A percentile compares a stretch with the other conserved stretches of the same genome.
These are phyloP conservation scores for Lentithecium fluviatile DNA, from an alignment of 495 filamentous ascomycete species.

Conservation along the genomic window DNA sequence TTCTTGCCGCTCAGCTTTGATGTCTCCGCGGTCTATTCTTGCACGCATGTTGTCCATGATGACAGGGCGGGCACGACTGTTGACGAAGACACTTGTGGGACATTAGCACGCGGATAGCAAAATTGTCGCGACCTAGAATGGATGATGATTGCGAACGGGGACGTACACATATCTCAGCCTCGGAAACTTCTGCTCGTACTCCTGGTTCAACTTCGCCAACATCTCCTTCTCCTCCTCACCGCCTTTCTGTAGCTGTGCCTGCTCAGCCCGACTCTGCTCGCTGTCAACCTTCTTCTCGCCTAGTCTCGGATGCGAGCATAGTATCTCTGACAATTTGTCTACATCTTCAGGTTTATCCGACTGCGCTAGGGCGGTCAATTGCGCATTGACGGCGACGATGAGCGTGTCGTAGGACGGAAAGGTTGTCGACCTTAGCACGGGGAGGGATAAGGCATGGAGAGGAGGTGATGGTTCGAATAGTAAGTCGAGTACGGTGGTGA, in stretches of 20 bases:
- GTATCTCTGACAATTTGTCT: constrained; percentile 63
- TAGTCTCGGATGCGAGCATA: constrained; percentile 84
- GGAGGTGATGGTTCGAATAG: constrained; percentile 84
- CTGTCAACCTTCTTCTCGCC: constrained; percentile 78
- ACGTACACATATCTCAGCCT: constrained; percentile 80
- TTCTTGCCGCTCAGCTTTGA: constrained; percentile 65
- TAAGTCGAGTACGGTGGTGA: constrained; percentile 66
- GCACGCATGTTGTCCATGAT: constrained; percentile 84
- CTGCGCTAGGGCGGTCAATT: constrained; percentile 55
- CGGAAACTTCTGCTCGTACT: constrained; percentile 81
- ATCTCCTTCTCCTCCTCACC: constrained; percentile 56
- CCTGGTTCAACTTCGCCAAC: constrained; percentile 65
- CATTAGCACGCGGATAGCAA: neutral
- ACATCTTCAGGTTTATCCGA: constrained; percentile 55
- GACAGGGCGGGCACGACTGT: constrained; percentile 67
- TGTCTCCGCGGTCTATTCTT: constrained; percentile 69
- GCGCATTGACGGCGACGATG: constrained; percentile 58
- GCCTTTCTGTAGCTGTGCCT: constrained; percentile 67
- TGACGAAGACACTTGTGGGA: constrained; percentile 72
- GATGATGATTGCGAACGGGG: neutral
- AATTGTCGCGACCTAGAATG: neutral
- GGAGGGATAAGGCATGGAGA: constrained; percentile 69
- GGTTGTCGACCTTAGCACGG: constrained; percentile 59
- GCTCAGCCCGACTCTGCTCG: constrained; percentile 73
- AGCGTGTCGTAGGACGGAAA: constrained; percentile 60